A percentile compares a stretch with the other conserved stretches of the same genome.
Evolutionary conservation across 2,329 filamentous ascomycete species (phyloP).

Genomic region (Fusarium kyushuense): DNA sequence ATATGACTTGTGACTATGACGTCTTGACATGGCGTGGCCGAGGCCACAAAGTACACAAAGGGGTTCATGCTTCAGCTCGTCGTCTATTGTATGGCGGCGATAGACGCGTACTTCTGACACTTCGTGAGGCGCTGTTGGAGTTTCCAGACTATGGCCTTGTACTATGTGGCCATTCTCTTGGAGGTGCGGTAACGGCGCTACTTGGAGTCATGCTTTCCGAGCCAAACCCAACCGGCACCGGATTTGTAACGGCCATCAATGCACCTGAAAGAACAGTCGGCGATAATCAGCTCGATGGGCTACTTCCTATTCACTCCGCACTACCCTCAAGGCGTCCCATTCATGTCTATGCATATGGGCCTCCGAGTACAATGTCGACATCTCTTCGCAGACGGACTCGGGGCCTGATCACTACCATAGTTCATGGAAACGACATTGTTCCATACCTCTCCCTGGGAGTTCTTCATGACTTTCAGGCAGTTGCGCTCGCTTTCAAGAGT

Average conservation of each 20-base stretch:
- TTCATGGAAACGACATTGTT: slow-evolving; percentile 80
- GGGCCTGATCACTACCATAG: slow-evolving; percentile 79
- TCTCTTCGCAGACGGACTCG: slow-evolving; percentile 76
- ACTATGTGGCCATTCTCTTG: slow-evolving; percentile 76
- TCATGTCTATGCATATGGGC: slow-evolving; percentile 83
- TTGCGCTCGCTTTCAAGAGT: slow-evolving; percentile 78
- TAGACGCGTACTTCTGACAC: slow-evolving; percentile 73
- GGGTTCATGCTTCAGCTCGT: slow-evolving; percentile 77
- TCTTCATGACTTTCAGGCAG: slow-evolving; percentile 79
- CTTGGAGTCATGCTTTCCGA: slow-evolving; percentile 78
- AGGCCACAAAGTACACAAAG: slow-evolving; percentile 78
- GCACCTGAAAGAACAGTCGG: slow-evolving; percentile 59
- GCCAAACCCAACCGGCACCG: slow-evolving; percentile 65
- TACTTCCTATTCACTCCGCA: slow-evolving; percentile 55
- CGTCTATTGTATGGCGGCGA: slow-evolving; percentile 76
- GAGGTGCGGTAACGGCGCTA: slow-evolving; percentile 76
- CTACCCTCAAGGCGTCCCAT: slow-evolving; percentile 77
- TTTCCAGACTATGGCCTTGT: slow-evolving; percentile 78
- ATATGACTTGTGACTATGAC: slow-evolving; percentile 81
- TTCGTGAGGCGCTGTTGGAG: slow-evolving; percentile 73
- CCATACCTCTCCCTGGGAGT: slow-evolving; percentile 79
- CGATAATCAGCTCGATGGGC: slow-evolving; percentile 46
- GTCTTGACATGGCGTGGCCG: slow-evolving; percentile 72
- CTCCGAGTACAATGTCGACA: slow-evolving; percentile 78
- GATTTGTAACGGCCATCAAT: slow-evolving; percentile 71